These are phyloP conservation scores for Chlorella vulgaris DNA, from an alignment of 139 green algal species.

Conservation along the genomic window DNA sequence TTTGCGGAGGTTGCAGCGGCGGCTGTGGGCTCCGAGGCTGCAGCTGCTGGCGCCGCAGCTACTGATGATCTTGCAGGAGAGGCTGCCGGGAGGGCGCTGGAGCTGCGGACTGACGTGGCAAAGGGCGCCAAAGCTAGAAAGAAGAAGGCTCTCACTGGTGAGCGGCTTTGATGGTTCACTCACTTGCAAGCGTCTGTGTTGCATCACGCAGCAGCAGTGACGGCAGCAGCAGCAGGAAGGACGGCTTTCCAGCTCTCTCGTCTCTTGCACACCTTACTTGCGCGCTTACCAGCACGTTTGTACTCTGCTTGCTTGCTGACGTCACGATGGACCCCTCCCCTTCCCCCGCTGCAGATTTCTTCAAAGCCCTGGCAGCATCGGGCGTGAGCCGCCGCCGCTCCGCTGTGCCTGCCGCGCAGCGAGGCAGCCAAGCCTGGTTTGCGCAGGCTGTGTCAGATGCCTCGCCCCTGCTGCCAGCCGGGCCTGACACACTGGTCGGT, in stretches of 20 bases:
- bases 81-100: slow-evolving; percentile 55
- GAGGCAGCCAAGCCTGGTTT: slow-evolving; percentile 55
- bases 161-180: background rate
- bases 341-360: slow-evolving; percentile 21
- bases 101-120: slow-evolving; percentile 58
- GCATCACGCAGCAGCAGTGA: background rate
- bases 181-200: no score
- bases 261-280: no score
- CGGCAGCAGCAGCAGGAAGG: no score
- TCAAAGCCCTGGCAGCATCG: slow-evolving; percentile 66
- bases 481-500: no score
- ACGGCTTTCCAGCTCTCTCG: no score
- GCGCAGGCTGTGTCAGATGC: slow-evolving; percentile 15
- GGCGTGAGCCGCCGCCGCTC: slow-evolving; percentile 66
- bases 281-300: no score
- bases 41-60: slow-evolving; percentile 4
- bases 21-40: background rate
- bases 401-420: slow-evolving; percentile 67
- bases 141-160: slow-evolving; percentile 91
- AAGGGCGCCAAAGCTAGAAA: slow-evolving; percentile 84
- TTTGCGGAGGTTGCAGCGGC: slow-evolving; percentile 12
- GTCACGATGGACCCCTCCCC: background rate
- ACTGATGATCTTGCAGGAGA: slow-evolving; percentile 63
- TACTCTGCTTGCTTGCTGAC: no score
- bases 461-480: background rate